Evolutionary conservation across 257 asterid genomes (phyloP).

Genomic region (Solanum tarapatanum): DNA sequence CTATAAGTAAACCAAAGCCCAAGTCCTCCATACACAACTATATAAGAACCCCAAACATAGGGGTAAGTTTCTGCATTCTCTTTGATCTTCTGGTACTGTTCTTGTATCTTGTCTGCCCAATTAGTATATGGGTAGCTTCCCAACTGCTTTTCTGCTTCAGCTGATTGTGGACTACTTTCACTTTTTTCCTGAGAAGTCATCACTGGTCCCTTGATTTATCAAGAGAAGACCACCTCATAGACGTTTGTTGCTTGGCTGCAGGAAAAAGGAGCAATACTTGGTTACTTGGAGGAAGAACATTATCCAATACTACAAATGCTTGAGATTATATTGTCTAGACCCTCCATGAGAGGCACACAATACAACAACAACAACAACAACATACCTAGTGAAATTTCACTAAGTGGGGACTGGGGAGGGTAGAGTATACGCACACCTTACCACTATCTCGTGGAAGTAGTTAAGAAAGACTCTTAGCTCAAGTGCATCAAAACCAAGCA

Average conservation of each 20-base stretch:
- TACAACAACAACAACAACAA: not conserved
- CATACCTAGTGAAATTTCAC: not conserved
- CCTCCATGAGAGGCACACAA: not conserved
- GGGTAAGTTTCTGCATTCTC: conserved; percentile 78
- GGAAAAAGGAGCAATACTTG: not conserved
- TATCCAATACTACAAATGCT: not conserved
- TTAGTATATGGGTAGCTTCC: conserved; percentile 12
- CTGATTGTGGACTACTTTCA: conserved; percentile 19
- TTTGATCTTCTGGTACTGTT: conserved; percentile 32
- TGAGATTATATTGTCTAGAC: not conserved
- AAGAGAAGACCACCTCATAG: not conserved
- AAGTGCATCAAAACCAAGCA: not conserved
- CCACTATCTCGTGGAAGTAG: not conserved
- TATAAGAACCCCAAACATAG: conserved; percentile 83
- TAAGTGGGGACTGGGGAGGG: not conserved
- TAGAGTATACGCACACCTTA: not conserved
- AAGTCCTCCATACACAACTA: conserved; percentile 59
- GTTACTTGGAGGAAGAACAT: not conserved
- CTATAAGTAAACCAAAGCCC: conserved; percentile 67
- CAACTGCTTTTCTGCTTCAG: conserved; percentile 19
- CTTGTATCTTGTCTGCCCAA: conserved; percentile 31
- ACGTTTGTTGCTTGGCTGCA: not conserved
- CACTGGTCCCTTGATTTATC: not conserved
- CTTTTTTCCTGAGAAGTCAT: conserved; percentile 33
- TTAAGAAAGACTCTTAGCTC: not conserved